A percentile compares a stretch with the other conserved stretches of the same genome.
Evolutionary conservation across 1,284 basidiomycete genomes (phyloP).

Genomic region (Trichosporon sp.): DNA sequence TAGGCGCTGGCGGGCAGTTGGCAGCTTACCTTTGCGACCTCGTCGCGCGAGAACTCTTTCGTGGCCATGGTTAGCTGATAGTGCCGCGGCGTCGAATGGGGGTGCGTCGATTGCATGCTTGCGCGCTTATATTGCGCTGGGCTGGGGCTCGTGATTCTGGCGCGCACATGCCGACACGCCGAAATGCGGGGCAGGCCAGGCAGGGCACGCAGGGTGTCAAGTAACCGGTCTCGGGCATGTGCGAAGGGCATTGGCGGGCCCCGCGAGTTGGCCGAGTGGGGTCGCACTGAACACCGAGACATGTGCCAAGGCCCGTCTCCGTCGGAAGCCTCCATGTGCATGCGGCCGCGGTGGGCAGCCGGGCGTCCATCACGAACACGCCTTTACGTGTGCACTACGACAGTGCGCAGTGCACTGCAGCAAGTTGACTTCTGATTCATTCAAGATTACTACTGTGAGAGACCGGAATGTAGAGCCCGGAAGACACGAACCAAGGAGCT

Average conservation of each 20-base stretch:
- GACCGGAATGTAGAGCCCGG: not conserved
- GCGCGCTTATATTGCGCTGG: not conserved
- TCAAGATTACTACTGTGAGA: not conserved
- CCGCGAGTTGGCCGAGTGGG: not conserved
- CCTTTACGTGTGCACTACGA: not conserved
- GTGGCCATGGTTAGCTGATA: not conserved
- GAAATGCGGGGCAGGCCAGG: not conserved
- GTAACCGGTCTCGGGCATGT: not conserved
- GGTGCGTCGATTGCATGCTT: not conserved
- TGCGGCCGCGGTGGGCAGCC: not conserved
- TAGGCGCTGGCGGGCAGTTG: not conserved
- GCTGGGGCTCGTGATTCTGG: not conserved
- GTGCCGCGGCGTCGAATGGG: not conserved
- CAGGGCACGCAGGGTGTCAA: not conserved
- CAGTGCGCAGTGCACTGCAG: too few relatives aligned
- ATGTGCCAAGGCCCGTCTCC: not conserved
- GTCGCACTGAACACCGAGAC: not conserved
- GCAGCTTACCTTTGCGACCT: slow-evolving; percentile 50
- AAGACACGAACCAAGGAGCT: slow-evolving; percentile 1
- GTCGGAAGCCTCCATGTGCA: not conserved
- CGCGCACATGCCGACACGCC: not conserved
- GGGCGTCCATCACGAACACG: not conserved
- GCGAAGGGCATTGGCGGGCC: not conserved
- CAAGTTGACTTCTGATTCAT: not conserved
- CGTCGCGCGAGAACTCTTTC: slow-evolving; percentile 33